Conservation (phyloP, 345 rosid species). For the Citrus inodora region DNA sequence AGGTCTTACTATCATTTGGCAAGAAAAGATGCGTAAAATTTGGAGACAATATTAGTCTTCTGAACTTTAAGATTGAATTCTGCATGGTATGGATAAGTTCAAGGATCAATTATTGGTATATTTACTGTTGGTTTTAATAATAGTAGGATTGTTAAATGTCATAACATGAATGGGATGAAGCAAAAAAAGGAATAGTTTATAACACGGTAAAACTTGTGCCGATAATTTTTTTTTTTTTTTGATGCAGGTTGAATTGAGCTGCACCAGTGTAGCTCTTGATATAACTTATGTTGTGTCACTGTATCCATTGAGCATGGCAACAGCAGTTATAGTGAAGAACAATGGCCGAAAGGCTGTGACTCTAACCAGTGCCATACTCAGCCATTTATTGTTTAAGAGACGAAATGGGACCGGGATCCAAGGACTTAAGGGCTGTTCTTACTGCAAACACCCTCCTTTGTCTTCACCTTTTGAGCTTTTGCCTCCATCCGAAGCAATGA, state of each 20-base stretch:
- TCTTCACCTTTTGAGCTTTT: conserved; percentile 72
- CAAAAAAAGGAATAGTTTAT: too few species aligned
- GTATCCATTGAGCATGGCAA: conserved; percentile 70
- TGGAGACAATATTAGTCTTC: too few species aligned
- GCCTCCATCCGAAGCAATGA: conserved; percentile 83
- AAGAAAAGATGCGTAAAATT: background rate
- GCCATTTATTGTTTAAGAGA: conserved; percentile 64
- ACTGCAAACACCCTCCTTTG: conserved; percentile 63
- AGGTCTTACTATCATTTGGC: background rate
- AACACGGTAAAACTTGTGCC: background rate
- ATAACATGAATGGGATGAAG: too few species aligned
- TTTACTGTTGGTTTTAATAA: background rate
- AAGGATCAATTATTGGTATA: background rate
- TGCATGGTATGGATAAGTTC: background rate
- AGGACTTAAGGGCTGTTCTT: conserved; percentile 63
- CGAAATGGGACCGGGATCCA: conserved; percentile 55
- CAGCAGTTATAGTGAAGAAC: conserved; percentile 70
- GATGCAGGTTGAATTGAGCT: conserved; percentile 69
- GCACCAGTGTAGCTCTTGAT: conserved; percentile 57
- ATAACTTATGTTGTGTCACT: conserved; percentile 61
- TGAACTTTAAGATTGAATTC: background rate
- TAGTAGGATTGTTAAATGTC: background rate
- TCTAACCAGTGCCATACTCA: conserved; percentile 65
- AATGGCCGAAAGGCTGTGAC: conserved; percentile 60
- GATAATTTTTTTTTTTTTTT: background rate